These are phyloP conservation scores for Penicillium cosmopolitanum DNA, from an alignment of 495 filamentous ascomycete genomes.

Conservation along the genomic window DNA sequence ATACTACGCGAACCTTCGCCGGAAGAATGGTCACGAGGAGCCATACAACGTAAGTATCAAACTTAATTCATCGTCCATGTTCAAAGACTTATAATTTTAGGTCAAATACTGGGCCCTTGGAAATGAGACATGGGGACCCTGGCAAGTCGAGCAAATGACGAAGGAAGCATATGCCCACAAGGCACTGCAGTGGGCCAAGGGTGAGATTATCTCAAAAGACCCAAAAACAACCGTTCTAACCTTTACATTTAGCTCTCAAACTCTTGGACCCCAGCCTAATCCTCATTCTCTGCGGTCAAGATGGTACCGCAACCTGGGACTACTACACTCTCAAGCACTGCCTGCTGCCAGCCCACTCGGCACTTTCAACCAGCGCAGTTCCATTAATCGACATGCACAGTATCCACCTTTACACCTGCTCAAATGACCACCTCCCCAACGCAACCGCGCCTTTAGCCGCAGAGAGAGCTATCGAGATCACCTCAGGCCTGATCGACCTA, in stretches of 20 bases:
- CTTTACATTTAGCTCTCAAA: constrained; percentile 57
- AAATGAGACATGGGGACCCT: constrained; percentile 79
- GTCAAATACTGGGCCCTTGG: constrained; percentile 70
- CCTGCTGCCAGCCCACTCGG: constrained; percentile 42
- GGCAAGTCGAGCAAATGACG: constrained; percentile 77
- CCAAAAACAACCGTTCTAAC: constrained; percentile 2
- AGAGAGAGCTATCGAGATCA: constrained; percentile 74
- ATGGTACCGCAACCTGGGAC: constrained; percentile 71
- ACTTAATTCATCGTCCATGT: neutral
- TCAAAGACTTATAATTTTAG: constrained; percentile 21
- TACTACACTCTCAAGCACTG: constrained; percentile 70
- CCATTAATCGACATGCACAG: constrained; percentile 71
- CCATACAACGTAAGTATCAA: constrained; percentile 64
- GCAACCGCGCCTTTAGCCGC: constrained; percentile 69
- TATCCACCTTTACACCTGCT: constrained; percentile 72
- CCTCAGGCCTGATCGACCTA: constrained; percentile 69
- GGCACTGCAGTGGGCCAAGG: constrained; percentile 79
- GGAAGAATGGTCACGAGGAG: constrained; percentile 70
- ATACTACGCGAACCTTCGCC: constrained; percentile 75
- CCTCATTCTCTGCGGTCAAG: constrained; percentile 73
- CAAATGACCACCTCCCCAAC: constrained; percentile 57
- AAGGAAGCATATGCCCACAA: constrained; percentile 76
- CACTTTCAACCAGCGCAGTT: constrained; percentile 51
- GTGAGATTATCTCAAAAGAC: constrained; percentile 17
- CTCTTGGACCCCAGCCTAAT: constrained; percentile 68